Conservation (phyloP, 1,139 yeast species). For the Zygosaccharomyces sapae region DNA sequence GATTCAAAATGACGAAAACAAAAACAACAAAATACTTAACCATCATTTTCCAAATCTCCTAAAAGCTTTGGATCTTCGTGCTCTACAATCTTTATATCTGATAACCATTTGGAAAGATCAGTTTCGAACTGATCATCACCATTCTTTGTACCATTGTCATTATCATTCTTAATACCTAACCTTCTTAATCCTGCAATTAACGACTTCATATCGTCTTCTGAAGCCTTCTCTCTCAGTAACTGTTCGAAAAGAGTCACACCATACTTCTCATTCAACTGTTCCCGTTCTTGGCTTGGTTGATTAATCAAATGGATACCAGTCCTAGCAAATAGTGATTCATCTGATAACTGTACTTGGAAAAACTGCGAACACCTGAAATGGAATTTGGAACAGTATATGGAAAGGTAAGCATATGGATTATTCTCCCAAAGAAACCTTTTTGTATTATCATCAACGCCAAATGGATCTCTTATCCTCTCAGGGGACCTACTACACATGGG, state of each 20-base stretch:
- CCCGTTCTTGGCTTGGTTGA: slow-evolving; percentile 23
- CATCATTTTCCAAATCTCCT: slow-evolving; percentile 28
- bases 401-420: slow-evolving; percentile 64
- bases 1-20: background rate
- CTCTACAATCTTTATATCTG: slow-evolving; percentile 39
- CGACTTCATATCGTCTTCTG: slow-evolving; percentile 40
- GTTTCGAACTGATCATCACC: slow-evolving; percentile 36
- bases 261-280: slow-evolving; percentile 46
- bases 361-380: slow-evolving; percentile 83
- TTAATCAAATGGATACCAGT: slow-evolving; percentile 45
- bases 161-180: slow-evolving; percentile 39
- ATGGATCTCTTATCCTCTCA: slow-evolving; percentile 36
- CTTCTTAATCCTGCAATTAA: slow-evolving; percentile 44
- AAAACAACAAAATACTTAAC: slow-evolving; percentile 13
- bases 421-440: slow-evolving; percentile 45
- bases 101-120: slow-evolving; percentile 40
- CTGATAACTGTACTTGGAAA: slow-evolving; percentile 65
- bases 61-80: slow-evolving; percentile 29
- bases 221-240: slow-evolving; percentile 50
- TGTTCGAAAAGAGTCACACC: slow-evolving; percentile 72
- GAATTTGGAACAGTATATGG: slow-evolving; percentile 68
- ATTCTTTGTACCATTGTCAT: slow-evolving; percentile 40
- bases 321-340: slow-evolving; percentile 71
- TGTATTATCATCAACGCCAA: slow-evolving; percentile 40
- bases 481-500: slow-evolving; percentile 62